Evolutionary conservation across 148 eudicot species (phyloP).

Genomic region (Cornus suecica): DNA sequence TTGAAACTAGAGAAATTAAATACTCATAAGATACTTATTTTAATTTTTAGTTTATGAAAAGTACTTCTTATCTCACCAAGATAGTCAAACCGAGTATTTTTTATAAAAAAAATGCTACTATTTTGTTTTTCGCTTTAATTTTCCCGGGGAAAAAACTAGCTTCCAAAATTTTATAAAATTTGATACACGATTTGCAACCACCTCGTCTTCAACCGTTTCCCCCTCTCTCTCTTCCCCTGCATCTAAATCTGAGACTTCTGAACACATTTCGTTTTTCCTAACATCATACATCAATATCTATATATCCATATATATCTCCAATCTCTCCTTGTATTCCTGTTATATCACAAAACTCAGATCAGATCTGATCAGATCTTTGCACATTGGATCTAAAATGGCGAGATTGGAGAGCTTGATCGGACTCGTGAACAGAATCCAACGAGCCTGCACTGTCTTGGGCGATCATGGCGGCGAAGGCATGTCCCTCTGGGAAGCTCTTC

Average conservation of each 20-base stretch:
- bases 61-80: too few species aligned
- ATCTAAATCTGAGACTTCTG: not conserved
- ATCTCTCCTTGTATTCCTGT: not conserved
- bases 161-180: too few species aligned
- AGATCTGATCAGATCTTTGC: constrained; percentile 5
- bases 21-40: too few species aligned
- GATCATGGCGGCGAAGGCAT: constrained; percentile 93
- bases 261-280: not conserved
- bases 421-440: constrained; percentile 72
- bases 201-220: constrained; percentile 20
- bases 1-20: too few species aligned
- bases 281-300: not conserved
- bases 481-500: constrained; percentile 97
- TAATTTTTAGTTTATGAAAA: too few species aligned
- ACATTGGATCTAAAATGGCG: constrained; percentile 42
- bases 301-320: not conserved
- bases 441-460: constrained; percentile 84
- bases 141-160: too few species aligned
- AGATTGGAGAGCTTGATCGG: constrained; percentile 92
- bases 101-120: too few species aligned
- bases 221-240: constrained; percentile 4
- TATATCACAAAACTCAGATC: not conserved
- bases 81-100: too few species aligned
- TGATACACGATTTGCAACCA: not conserved
- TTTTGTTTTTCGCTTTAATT: too few species aligned